Evolutionary conservation across 345 rosid genomes (phyloP).

Genomic region (Cardamine occulta): DNA sequence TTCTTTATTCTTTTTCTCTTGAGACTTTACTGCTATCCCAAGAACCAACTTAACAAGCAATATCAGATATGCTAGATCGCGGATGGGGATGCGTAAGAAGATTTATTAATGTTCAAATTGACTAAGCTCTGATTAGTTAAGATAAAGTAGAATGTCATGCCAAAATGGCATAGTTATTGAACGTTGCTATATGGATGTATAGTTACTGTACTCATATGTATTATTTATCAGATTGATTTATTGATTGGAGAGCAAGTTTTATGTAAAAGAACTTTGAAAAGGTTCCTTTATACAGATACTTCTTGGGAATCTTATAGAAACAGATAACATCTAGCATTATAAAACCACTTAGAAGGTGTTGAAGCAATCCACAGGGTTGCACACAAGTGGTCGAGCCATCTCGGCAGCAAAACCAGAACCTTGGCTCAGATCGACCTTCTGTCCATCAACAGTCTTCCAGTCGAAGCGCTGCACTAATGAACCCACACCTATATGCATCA

Average conservation of each 20-base stretch:
- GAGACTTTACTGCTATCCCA: conserved; percentile 16
- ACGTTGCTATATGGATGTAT: conserved; percentile 31
- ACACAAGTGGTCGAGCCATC: conserved; percentile 57
- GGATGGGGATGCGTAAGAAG: conserved; percentile 84
- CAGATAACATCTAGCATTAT: background rate
- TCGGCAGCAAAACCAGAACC: conserved; percentile 50
- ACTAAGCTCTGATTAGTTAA: conserved; percentile 17
- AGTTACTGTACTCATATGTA: conserved; percentile 14
- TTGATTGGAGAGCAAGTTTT: conserved; percentile 6
- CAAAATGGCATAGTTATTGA: conserved; percentile 17
- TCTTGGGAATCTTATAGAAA: conserved; percentile 5
- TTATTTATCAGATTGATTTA: conserved; percentile 23
- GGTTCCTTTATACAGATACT: conserved; percentile 8
- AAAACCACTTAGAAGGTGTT: conserved; percentile 35
- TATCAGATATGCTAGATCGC: conserved; percentile 76
- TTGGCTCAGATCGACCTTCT: conserved; percentile 49
- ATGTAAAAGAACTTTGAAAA: conserved; percentile 7
- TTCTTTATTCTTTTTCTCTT: conserved; percentile 5
- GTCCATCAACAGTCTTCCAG: conserved; percentile 45
- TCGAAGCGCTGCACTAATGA: conserved; percentile 54
- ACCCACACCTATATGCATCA: conserved; percentile 49
- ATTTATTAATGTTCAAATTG: background rate
- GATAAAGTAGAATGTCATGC: conserved; percentile 28
- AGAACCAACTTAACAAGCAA: conserved; percentile 48
- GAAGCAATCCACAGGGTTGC: conserved; percentile 46